phyloP scores from a whole-genome alignment of 257 asterid genomes.

The Penstemon eatonii region DNA sequence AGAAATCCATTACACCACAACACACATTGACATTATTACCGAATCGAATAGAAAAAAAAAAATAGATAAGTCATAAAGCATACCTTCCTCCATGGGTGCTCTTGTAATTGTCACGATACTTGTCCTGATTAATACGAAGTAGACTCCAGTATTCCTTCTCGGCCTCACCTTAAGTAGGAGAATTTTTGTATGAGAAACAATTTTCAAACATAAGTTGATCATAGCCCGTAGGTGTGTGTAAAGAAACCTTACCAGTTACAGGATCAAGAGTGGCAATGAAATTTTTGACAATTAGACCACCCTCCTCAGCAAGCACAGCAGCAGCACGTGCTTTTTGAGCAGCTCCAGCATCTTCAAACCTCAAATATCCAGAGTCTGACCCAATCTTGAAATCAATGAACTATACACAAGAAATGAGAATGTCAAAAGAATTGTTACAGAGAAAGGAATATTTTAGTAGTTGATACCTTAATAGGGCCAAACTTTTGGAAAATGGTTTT shows the following conservation, averaged over 20 bases:
- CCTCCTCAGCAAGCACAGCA: conserved; percentile 80
- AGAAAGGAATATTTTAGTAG: not conserved
- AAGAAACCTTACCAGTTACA: conserved; percentile 60
- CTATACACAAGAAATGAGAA: conserved; percentile 38
- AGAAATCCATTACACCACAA: not conserved
- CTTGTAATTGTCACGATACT: conserved; percentile 54
- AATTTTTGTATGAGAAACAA: not conserved
- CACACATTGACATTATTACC: not conserved
- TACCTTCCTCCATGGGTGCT: conserved; percentile 87
- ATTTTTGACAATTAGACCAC: conserved; percentile 83
- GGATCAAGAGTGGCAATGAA: conserved; percentile 77
- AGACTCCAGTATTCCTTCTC: conserved; percentile 87
- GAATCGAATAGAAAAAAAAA: not conserved
- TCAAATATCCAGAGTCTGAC: conserved; percentile 66
- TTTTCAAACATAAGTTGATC: not conserved
- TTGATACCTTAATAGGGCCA: conserved; percentile 79
- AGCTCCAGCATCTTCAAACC: conserved; percentile 82
- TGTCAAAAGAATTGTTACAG: not conserved
- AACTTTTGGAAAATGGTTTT: conserved; percentile 62
- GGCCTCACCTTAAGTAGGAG: conserved; percentile 65
- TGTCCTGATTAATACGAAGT: conserved; percentile 63
- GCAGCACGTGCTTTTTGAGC: conserved; percentile 92
- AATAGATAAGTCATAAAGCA: not conserved
- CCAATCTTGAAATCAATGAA: conserved; percentile 81
- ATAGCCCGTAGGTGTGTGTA: not conserved